These are phyloP conservation scores for Trypethelium eluteriae DNA, from an alignment of 495 filamentous ascomycete species.

Conservation along the genomic window DNA sequence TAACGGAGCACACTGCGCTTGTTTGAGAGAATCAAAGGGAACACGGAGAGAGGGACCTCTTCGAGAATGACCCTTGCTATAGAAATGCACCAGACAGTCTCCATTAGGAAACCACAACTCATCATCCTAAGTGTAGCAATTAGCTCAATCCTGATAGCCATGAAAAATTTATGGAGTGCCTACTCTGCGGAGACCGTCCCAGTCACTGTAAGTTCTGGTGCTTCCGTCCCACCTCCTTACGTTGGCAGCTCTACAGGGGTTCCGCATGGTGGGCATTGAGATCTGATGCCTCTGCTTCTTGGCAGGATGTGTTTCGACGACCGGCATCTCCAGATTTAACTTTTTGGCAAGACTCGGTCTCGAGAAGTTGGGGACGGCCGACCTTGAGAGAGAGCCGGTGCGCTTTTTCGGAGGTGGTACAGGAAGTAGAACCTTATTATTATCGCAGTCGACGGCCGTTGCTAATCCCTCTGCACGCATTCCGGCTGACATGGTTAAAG, in stretches of 20 bases:
- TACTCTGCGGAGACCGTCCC: conserved; percentile 29
- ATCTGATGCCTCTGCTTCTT: not conserved
- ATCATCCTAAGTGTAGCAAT: conserved; percentile 41
- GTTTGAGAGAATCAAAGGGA: conserved; percentile 42
- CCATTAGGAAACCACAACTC: conserved; percentile 57
- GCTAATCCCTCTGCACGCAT: not conserved
- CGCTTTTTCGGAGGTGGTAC: not conserved
- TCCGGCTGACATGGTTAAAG: not conserved
- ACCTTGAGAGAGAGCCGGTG: not conserved
- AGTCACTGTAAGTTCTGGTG: conserved; percentile 35
- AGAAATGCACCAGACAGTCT: conserved; percentile 57
- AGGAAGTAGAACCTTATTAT: conserved; percentile 1
- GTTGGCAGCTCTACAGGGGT: conserved; percentile 16
- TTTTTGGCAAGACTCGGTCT: not conserved
- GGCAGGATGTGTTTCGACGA: not conserved
- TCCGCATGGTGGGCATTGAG: not conserved
- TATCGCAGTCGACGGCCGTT: not conserved
- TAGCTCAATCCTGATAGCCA: not conserved
- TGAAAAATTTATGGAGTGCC: not conserved
- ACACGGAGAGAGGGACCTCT: conserved; percentile 55
- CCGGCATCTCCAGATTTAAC: not conserved
- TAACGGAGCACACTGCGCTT: conserved; percentile 44
- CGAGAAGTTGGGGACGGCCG: not conserved
- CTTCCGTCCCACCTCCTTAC: conserved; percentile 51
- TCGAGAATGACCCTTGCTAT: conserved; percentile 50